These are phyloP conservation scores for Termitomyces sp. DNA, from an alignment of 768 basidiomycete genomes.

Conservation along the genomic window DNA sequence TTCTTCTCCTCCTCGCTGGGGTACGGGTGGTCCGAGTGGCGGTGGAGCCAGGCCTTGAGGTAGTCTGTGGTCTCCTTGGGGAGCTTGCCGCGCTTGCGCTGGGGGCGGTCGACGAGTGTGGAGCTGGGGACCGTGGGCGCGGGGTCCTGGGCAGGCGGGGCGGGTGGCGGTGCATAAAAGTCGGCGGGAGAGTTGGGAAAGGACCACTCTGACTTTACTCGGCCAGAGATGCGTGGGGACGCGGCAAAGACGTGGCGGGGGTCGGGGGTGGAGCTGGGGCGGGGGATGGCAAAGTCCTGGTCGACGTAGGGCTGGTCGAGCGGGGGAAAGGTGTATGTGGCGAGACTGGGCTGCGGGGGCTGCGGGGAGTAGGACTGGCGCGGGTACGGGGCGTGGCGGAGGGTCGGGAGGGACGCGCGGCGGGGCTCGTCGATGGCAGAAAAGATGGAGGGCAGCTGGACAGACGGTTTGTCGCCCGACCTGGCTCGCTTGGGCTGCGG, in stretches of 20 bases:
- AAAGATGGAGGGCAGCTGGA: conserved; percentile 73
- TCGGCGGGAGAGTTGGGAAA: conserved; percentile 52
- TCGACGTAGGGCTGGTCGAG: conserved; percentile 40
- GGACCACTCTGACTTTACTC: conserved; percentile 71
- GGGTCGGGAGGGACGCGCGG: conserved; percentile 52
- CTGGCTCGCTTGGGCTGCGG: conserved; percentile 49
- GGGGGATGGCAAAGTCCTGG: conserved; percentile 50
- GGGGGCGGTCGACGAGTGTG: conserved; percentile 68
- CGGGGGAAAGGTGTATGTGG: conserved; percentile 53
- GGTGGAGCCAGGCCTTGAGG: conserved; percentile 84
- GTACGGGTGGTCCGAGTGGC: conserved; percentile 86
- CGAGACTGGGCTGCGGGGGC: conserved; percentile 30
- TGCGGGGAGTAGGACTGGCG: conserved; percentile 43
- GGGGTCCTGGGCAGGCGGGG: conserved; percentile 31
- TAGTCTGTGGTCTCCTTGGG: conserved; percentile 90
- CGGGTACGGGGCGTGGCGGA: conserved; percentile 26
- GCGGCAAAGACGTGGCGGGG: conserved; percentile 17
- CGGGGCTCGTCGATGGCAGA: conserved; percentile 64
- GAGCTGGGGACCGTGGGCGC: conserved; percentile 43
- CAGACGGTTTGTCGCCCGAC: conserved; percentile 40
- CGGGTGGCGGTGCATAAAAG: conserved; percentile 40
- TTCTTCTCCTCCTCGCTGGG: conserved; percentile 90
- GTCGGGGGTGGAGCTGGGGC: conserved; percentile 57
- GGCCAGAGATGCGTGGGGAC: conserved; percentile 67
- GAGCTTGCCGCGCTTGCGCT: conserved; percentile 81